These are phyloP conservation scores for Protomyces lactucae-debilis DNA, from an alignment of 1,139 yeast genomes.

Conservation along the genomic window DNA sequence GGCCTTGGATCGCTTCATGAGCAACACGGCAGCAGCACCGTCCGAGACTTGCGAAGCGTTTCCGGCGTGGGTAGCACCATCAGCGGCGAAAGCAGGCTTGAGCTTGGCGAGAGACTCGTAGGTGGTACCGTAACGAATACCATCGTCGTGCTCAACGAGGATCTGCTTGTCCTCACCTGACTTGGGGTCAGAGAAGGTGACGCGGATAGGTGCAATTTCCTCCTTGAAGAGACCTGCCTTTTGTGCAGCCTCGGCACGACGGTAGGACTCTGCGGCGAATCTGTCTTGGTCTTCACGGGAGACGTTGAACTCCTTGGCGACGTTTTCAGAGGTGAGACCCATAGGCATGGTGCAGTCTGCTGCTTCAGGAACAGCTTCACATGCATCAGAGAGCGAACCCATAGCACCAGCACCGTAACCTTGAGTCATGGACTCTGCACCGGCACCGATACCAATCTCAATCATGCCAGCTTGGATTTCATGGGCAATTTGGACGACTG, in stretches of 20 bases:
- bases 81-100: slow-evolving; percentile 76
- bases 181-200: slow-evolving; percentile 39
- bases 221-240: slow-evolving; percentile 42
- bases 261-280: slow-evolving; percentile 44
- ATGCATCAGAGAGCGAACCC: slow-evolving; percentile 57
- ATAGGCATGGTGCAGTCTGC: slow-evolving; percentile 43
- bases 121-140: slow-evolving; percentile 84
- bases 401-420: slow-evolving; percentile 56
- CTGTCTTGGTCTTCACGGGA: slow-evolving; percentile 41
- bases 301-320: slow-evolving; percentile 38
- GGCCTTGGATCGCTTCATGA: slow-evolving; percentile 86
- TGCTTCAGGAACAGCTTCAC: slow-evolving; percentile 45
- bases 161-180: slow-evolving; percentile 44
- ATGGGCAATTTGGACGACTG: slow-evolving; percentile 82
- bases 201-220: slow-evolving; percentile 49
- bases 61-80: slow-evolving; percentile 81
- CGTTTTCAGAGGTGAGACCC: slow-evolving; percentile 44
- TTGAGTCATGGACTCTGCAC: slow-evolving; percentile 84
- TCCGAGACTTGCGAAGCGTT: slow-evolving; percentile 93
- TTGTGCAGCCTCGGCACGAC: slow-evolving; percentile 42
- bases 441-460: slow-evolving; percentile 83
- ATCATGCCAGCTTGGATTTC: slow-evolving; percentile 84
- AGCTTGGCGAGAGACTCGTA: slow-evolving; percentile 67
- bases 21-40: slow-evolving; percentile 87
- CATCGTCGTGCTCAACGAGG: slow-evolving; percentile 75